Conservation (phyloP, 1,284 basidiomycete genomes). For the Ganoderma multipileum region DNA sequence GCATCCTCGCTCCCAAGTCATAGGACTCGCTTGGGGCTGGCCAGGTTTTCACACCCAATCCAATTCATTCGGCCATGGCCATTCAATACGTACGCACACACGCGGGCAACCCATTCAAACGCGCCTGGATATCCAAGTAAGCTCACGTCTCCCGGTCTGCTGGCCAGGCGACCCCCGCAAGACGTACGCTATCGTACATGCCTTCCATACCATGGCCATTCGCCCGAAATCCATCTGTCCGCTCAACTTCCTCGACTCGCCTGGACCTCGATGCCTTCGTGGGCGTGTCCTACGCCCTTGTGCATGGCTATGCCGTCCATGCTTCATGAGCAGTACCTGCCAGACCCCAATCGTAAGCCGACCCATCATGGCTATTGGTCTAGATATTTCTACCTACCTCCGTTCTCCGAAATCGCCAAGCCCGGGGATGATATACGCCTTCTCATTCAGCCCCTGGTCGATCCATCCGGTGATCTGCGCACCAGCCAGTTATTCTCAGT, state of each 20-base stretch:
- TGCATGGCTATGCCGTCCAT: neutral
- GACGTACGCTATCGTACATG: conserved; percentile 11
- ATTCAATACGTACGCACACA: conserved; percentile 2
- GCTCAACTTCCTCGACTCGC: neutral
- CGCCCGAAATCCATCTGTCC: conserved; percentile 1
- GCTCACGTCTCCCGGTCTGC: neutral
- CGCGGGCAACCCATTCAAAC: neutral
- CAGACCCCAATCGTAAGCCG: neutral
- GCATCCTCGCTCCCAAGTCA: neutral
- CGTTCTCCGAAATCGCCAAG: conserved; percentile 93
- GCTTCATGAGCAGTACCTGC: conserved; percentile 28
- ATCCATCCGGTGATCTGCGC: conserved; percentile 94
- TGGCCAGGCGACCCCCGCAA: neutral
- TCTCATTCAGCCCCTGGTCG: conserved; percentile 92
- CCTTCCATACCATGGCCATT: neutral
- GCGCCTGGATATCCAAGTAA: neutral
- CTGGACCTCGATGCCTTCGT: neutral
- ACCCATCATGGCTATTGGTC: neutral
- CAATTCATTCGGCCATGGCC: neutral
- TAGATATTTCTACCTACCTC: conserved; percentile 51
- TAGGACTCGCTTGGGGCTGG: neutral
- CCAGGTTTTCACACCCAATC: neutral
- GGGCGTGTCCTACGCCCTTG: neutral
- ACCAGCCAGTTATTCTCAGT: conserved; percentile 12
- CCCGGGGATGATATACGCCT: conserved; percentile 89